A percentile compares a stretch with the other conserved stretches of the same genome.
Conservation (phyloP, 768 basidiomycete species). For the Termitomyces sp. region DNA sequence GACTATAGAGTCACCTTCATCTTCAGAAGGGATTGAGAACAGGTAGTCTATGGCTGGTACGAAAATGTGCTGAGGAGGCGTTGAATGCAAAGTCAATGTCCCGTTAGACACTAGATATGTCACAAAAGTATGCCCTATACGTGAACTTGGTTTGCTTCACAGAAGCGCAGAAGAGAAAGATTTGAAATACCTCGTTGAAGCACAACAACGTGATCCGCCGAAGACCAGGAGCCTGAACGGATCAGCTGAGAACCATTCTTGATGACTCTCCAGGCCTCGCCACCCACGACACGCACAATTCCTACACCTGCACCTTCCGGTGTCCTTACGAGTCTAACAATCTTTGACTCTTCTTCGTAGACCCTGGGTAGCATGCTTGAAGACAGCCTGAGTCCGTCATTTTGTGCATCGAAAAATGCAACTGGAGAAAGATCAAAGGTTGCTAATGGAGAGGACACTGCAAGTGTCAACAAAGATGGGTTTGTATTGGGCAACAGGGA, state of each 20-base stretch:
- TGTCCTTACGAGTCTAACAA: conserved; percentile 68
- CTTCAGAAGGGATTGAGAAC: conserved; percentile 61
- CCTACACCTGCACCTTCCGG: conserved; percentile 77
- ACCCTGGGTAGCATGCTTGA: conserved; percentile 37
- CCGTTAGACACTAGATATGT: conserved; percentile 52
- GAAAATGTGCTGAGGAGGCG: conserved; percentile 34
- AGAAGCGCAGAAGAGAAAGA: background rate
- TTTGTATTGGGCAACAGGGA: conserved; percentile 49
- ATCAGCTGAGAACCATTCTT: conserved; percentile 45
- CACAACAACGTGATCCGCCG: conserved; percentile 67
- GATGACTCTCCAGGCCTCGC: conserved; percentile 61
- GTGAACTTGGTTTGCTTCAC: background rate
- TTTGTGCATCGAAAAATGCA: conserved; percentile 60
- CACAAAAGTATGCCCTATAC: conserved; percentile 48
- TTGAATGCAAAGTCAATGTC: conserved; percentile 51
- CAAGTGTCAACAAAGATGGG: conserved; percentile 45
- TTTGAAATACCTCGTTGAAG: conserved; percentile 55
- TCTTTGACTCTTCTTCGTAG: conserved; percentile 46
- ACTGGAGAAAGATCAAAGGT: conserved; percentile 56
- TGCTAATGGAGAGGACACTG: conserved; percentile 65
- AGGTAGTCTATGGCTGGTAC: conserved; percentile 56
- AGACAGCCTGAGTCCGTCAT: conserved; percentile 45
- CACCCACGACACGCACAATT: conserved; percentile 53
- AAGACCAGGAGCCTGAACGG: conserved; percentile 48
- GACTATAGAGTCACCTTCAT: conserved; percentile 53